Conservation (phyloP, 176 grass and related monocot genomes). For the Echinochloa phyllopogon region DNA sequence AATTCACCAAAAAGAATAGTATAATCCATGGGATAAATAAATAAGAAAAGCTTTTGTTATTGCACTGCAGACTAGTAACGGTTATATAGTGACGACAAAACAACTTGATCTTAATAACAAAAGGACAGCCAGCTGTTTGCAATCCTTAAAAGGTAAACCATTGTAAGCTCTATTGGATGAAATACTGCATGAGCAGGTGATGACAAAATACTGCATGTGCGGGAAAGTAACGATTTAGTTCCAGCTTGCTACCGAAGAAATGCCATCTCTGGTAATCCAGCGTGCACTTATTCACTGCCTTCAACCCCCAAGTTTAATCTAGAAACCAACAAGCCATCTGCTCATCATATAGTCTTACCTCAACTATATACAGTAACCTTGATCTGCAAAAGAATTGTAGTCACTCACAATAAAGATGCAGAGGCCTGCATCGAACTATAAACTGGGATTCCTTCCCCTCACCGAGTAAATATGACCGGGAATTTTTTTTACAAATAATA, state of each 20-base stretch:
- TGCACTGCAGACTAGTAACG: not conserved
- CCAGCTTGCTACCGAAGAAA: not conserved
- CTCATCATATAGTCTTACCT: not conserved
- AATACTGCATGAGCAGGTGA: not conserved
- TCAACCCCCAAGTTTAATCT: not conserved
- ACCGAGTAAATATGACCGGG: not conserved
- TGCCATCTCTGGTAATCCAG: not conserved
- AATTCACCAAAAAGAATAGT: slow-evolving; percentile 5
- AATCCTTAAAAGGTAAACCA: not conserved
- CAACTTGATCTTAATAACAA: not conserved
- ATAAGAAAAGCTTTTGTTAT: not conserved
- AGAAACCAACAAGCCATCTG: not conserved
- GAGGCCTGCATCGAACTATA: not conserved
- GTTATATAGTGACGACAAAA: not conserved
- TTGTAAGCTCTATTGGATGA: not conserved
- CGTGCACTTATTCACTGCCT: not conserved
- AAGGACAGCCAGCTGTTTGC: not conserved
- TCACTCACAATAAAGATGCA: not conserved
- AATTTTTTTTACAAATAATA: not conserved
- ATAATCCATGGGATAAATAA: not conserved
- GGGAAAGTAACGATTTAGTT: not conserved
- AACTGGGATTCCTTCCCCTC: not conserved
- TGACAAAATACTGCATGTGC: not conserved
- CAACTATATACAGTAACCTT: not conserved
- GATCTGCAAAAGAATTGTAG: not conserved